Evolutionary conservation across 2,329 filamentous ascomycete genomes (phyloP).

Genomic region (Colletotrichum nymphaeae): DNA sequence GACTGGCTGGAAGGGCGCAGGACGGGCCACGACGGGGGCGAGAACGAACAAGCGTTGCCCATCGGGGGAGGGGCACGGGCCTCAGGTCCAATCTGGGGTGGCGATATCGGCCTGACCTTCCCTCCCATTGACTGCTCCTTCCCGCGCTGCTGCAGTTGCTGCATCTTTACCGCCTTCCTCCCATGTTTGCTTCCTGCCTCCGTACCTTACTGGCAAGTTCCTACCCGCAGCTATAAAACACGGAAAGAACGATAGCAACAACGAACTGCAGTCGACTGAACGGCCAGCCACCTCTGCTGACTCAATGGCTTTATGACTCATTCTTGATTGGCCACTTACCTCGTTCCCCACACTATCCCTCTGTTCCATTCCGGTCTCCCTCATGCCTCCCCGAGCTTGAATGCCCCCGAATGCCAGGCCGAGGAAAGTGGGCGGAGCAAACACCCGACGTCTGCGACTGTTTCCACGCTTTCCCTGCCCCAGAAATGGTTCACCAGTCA

Average conservation of each 20-base stretch:
- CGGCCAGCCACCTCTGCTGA: background rate
- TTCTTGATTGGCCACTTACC: slow-evolving; percentile 7
- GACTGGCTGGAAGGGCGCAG: background rate
- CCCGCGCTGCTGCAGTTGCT: slow-evolving; percentile 1
- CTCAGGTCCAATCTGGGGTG: slow-evolving; percentile 29
- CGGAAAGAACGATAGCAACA: background rate
- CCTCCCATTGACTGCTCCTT: background rate
- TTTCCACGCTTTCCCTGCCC: background rate
- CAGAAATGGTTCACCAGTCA: too few relatives aligned
- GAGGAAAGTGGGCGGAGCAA: slow-evolving; percentile 23
- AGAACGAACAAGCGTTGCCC: slow-evolving; percentile 20
- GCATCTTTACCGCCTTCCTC: slow-evolving; percentile 1
- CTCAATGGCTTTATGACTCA: slow-evolving; percentile 23
- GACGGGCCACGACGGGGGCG: background rate
- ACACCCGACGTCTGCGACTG: slow-evolving; percentile 2
- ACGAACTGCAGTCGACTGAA: background rate
- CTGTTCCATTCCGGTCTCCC: background rate
- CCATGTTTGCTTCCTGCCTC: too few relatives aligned
- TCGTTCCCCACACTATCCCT: background rate
- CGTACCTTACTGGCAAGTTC: background rate
- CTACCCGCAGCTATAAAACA: background rate
- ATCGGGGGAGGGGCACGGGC: slow-evolving; percentile 17
- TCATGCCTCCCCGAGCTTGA: background rate
- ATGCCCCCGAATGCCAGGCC: background rate
- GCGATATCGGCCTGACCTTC: slow-evolving; percentile 31